These are phyloP conservation scores for Clavulina sp. DNA, from an alignment of 768 basidiomycete genomes.

Conservation along the genomic window DNA sequence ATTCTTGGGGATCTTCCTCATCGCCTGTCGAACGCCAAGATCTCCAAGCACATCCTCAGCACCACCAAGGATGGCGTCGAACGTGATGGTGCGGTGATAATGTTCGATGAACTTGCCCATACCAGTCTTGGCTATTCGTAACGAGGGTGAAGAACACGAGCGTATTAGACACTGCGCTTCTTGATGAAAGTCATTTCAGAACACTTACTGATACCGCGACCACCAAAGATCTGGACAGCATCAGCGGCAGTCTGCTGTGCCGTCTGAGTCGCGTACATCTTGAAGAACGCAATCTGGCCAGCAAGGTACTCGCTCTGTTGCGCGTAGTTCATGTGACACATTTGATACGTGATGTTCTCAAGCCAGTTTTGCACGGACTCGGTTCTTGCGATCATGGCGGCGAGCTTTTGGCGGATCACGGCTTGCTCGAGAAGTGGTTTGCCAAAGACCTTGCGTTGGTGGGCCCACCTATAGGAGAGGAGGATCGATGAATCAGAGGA, in stretches of 20 bases:
- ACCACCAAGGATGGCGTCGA: constrained; percentile 67
- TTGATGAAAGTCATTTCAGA: constrained; percentile 1
- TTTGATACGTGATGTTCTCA: constrained; percentile 74
- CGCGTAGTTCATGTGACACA: constrained; percentile 71
- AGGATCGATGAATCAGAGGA: too few relatives aligned
- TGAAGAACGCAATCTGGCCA: constrained; percentile 66
- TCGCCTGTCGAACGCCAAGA: constrained; percentile 65
- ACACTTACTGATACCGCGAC: background rate
- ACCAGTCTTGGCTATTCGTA: constrained; percentile 65
- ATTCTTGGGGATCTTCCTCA: constrained; percentile 30
- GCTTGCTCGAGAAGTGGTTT: constrained; percentile 58
- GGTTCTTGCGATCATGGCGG: constrained; percentile 71
- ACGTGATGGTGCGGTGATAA: constrained; percentile 67
- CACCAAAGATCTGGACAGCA: constrained; percentile 24
- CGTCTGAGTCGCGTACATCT: constrained; percentile 56
- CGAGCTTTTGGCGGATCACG: constrained; percentile 76
- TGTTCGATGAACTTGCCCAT: constrained; percentile 69
- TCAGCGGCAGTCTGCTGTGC: constrained; percentile 70
- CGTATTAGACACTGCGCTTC: constrained; percentile 53
- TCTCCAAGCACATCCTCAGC: constrained; percentile 39
- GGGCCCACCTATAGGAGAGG: constrained; percentile 42
- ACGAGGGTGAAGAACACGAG: too few relatives aligned
- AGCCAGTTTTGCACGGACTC: constrained; percentile 77
- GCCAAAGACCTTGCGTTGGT: constrained; percentile 82
- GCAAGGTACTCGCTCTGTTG: constrained; percentile 57